Percentiles rank a stretch among this genome's conserved stretches.
phyloP scores from a whole-genome alignment of 306 rosid genomes.

The Glycine latifolia region DNA sequence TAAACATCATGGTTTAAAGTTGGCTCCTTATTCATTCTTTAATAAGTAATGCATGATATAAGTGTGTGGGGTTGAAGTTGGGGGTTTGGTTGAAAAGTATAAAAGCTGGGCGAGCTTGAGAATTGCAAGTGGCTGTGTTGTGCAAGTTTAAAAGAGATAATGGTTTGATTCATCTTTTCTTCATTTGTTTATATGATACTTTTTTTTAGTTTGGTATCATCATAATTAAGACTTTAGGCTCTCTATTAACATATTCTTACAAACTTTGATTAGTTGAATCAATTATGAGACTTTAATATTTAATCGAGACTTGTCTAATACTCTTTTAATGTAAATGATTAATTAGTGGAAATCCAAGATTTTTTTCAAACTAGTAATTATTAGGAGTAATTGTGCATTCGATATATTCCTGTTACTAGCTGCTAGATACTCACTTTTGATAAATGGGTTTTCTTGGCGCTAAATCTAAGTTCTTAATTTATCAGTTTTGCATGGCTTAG shows the following conservation, averaged over 20 bases:
- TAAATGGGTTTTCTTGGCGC: slow-evolving; percentile 1
- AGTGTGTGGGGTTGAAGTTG: background rate
- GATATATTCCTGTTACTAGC: too few relatives aligned
- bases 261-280: too few relatives aligned
- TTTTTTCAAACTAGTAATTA: too few relatives aligned
- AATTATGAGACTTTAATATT: too few relatives aligned
- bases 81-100: background rate
- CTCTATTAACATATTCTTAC: too few relatives aligned
- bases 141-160: background rate
- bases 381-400: background rate
- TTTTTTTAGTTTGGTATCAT: too few relatives aligned
- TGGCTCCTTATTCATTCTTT: slow-evolving; percentile 19
- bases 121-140: background rate
- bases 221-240: too few relatives aligned
- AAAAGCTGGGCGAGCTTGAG: background rate
- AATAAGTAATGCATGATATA: background rate
- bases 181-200: background rate
- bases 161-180: slow-evolving; percentile 3
- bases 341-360: too few relatives aligned
- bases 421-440: background rate
- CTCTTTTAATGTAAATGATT: too few relatives aligned
- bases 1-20: background rate
- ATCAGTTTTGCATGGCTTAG: too few relatives aligned
- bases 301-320: too few relatives aligned
- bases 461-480: background rate